Evolutionary conservation across 106 monocot genomes (phyloP).

Genomic region (Platanthera zijinensis): DNA sequence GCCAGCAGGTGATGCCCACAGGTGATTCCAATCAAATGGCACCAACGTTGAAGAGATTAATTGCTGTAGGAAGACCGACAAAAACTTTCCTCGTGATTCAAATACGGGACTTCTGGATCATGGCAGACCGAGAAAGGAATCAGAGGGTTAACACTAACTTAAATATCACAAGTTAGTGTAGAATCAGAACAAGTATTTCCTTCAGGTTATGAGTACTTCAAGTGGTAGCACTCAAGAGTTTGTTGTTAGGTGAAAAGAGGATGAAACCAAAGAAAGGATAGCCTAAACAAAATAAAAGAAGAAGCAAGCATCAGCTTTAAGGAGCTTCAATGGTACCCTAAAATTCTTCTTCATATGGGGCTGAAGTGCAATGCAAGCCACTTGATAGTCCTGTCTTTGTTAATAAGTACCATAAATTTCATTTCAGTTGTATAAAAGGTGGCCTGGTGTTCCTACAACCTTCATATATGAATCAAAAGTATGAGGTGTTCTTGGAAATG

Average conservation of each 20-base stretch:
- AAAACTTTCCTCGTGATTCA: background rate
- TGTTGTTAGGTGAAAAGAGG: background rate
- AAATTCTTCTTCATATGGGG: slow-evolving; percentile 6
- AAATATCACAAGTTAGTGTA: background rate
- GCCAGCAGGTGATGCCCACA: no score
- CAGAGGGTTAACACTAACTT: background rate
- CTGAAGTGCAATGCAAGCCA: slow-evolving; percentile 16
- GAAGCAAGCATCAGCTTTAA: background rate
- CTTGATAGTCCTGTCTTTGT: background rate
- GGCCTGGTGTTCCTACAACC: background rate
- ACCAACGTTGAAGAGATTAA: no score
- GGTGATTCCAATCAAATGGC: no score
- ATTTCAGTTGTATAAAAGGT: slow-evolving; percentile 6
- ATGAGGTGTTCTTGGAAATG: background rate
- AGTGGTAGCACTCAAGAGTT: background rate
- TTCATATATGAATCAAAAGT: background rate
- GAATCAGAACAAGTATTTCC: background rate
- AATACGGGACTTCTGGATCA: background rate
- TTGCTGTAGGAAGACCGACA: no score
- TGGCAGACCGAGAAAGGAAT: background rate
- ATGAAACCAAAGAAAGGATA: background rate
- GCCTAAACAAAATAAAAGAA: background rate
- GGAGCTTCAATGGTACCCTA: background rate
- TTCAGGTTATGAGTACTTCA: background rate
- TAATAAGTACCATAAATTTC: slow-evolving; percentile 9